Evolutionary conservation across 768 basidiomycete genomes (phyloP).

Genomic region (Termitomyces titanicus): DNA sequence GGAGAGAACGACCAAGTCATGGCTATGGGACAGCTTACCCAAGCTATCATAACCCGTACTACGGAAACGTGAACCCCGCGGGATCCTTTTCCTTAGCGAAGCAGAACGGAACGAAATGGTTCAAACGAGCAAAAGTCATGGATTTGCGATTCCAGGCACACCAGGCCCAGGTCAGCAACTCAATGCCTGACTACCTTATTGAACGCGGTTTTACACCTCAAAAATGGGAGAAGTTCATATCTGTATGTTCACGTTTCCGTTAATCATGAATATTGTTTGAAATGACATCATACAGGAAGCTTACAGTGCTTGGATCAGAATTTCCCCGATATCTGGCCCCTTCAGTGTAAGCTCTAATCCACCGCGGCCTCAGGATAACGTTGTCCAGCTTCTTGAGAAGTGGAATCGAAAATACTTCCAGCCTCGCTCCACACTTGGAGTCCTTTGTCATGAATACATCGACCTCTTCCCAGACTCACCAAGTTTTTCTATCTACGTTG

Average conservation of each 20-base stretch:
- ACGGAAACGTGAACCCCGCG: no score
- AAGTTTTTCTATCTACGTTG: conserved; percentile 21
- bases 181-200: conserved; percentile 12
- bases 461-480: conserved; percentile 18
- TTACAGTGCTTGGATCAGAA: conserved; percentile 13
- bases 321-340: background rate
- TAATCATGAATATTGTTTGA: background rate
- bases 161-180: conserved; percentile 1
- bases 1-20: background rate
- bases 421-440: conserved; percentile 8
- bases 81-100: background rate
- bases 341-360: background rate
- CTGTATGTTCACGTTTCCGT: conserved; percentile 8
- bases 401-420: conserved; percentile 19
- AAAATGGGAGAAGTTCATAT: conserved; percentile 19
- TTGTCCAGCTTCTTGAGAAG: conserved; percentile 11
- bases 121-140: conserved; percentile 16
- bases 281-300: conserved; percentile 14
- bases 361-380: conserved; percentile 20
- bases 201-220: conserved; percentile 8
- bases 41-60: background rate
- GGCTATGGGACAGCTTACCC: background rate
- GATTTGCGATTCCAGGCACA: conserved; percentile 17
- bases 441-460: conserved; percentile 19
- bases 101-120: background rate